Evolutionary conservation across 192 early-diverging fungal species (phyloP), one percentile per base, ranked within the genome.

Genomic region (Linnemannia exigua): DNA sequence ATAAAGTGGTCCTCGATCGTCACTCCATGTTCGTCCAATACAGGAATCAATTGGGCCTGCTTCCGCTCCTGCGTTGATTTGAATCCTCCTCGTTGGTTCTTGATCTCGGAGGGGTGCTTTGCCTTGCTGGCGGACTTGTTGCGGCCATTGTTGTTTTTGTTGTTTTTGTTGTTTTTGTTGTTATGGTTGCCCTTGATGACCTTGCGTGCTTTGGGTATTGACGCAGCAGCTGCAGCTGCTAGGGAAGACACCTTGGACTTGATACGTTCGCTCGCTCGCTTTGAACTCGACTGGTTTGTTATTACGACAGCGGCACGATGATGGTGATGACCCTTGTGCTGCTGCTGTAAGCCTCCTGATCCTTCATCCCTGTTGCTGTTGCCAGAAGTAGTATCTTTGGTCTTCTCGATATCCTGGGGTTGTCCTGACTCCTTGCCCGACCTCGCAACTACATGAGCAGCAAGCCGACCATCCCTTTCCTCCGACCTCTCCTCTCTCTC

Each of bases 1-100:
- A 86, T 86, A 58, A 86, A 86, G 31, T 86, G 78, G n/a, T 86
- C 78, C 46, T 86, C 84, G 38, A 86, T 77, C 11, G 76, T 52
- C 5, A 37, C 66, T 6, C 84, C 84, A 69, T 72, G 50, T 58
- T 86, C 84, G 48, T 86, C 84, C 41, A 80, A 17, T 1, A 69
- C 78, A 1, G 84, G 84, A 5, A 86, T 80, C 25, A 80, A 44
- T 33, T 86, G 84, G 0, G 77, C 84, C 22, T 72, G 61, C 28
- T 86, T 86, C 28, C 84, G 69, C n/a, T 86, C 84, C 70, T 70
- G 28, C 2, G 74, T 79, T 38, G 84, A 86, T 61, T 86, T 86
- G 66, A 83, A 83, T 46, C 80, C 68, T n/a, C 69, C 80, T 19
- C 70, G 80, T 12, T 76, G 68, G 51, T 82, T 82, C 70, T 67